Base-by-base conservation (phyloP, 2,329 filamentous ascomycete species). In the Claviceps pazoutovae region DNA sequence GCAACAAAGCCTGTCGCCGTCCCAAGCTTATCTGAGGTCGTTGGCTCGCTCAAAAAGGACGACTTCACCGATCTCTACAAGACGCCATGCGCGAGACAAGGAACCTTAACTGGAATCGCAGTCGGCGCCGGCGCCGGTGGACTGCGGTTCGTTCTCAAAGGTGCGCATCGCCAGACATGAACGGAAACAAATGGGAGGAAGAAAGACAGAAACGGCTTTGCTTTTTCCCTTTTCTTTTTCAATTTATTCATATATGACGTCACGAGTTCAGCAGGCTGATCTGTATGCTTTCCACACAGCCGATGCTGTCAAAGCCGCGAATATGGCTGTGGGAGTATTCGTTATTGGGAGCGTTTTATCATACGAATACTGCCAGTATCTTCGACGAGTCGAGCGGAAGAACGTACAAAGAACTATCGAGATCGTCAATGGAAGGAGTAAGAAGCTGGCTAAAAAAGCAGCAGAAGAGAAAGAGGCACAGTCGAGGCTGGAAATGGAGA, bases 321-420 rank as follows among this genome's bases (percentile, higher is more conserved):
- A 94, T 62, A 95, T 87, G 86, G 89, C 88, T 0, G 88, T 93
- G 5, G 86, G 82, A 6, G 75, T 80, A 38, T 95, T 93, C 65
- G 73, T 83, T 23, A 64, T 84, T 19, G 78, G 78, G 6, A 83
- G 85, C n/a, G 72, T 85, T 46, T 75, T 76, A 34, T 83, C 84
- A 49, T 93, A 89, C 68, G 88, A 96, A 68, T 88, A 85, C 62
- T 97, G 91, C 69, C 82, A 89, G 62, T 83, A 82, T 58, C 77
- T 79, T 55, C 76, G 89, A 54, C 74, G 79, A 47, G 75, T 84
- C 55, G 91, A 97, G 68, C 79, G 83, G 60, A 80, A 83, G 55
- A 85, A 88, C 56, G 91, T 98, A 82, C 85, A 86, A 65, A 75
- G 88, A 57, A 86, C 86, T 4, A 84, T 95, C 51, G 88, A 95